These are phyloP conservation scores for Chalciporus pseudorubinellus DNA, from an alignment of 768 basidiomycete species.

Conservation along the genomic window DNA sequence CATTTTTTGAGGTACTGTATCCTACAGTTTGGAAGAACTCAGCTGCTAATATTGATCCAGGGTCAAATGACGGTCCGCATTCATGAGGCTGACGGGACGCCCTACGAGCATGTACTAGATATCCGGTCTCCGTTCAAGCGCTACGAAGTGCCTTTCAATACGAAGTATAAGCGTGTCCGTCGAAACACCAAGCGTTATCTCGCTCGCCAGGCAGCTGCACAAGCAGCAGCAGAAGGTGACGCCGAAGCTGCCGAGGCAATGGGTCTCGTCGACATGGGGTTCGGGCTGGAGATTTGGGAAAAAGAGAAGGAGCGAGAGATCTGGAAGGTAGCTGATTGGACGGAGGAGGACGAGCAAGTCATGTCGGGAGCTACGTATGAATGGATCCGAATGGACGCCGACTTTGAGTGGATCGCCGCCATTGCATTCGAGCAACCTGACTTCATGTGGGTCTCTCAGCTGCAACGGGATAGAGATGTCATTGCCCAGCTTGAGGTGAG, in stretches of 20 bases:
- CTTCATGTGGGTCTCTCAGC: constrained; percentile 97
- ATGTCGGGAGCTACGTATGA: constrained; percentile 98
- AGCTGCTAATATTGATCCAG: constrained; percentile 35
- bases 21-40: background rate
- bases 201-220: constrained; percentile 88
- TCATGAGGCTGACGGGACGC: constrained; percentile 98
- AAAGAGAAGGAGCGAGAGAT: constrained; percentile 88
- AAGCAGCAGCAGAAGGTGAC: constrained; percentile 90
- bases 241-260: constrained; percentile 90
- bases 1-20: constrained; percentile 76
- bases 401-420: constrained; percentile 97
- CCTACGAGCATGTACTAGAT: constrained; percentile 96
- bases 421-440: constrained; percentile 93
- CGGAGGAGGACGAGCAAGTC: constrained; percentile 88
- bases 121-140: constrained; percentile 84
- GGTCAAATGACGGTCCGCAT: constrained; percentile 99
- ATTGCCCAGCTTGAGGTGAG: constrained; percentile 94
- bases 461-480: constrained; percentile 94
- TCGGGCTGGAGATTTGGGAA: constrained; percentile 94
- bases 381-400: constrained; percentile 98
- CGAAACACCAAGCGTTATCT: constrained; percentile 95
- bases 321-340: constrained; percentile 98
- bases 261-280: constrained; percentile 91
- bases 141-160: constrained; percentile 98
- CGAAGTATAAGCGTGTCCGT: constrained; percentile 95